phyloP scores from a whole-genome alignment of 2,329 filamentous ascomycete genomes.

The Venturia oleaginea region DNA sequence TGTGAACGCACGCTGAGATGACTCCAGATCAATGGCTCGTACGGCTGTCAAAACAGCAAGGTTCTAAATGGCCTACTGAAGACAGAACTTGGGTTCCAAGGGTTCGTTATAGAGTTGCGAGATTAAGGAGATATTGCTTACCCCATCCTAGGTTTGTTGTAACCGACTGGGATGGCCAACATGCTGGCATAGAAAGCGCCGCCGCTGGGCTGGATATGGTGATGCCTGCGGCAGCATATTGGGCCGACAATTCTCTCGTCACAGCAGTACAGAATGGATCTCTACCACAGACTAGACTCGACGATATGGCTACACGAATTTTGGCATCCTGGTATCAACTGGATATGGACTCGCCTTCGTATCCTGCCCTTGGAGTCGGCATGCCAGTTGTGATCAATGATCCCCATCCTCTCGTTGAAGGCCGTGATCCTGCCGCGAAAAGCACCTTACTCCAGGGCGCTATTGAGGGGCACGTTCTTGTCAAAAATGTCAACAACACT shows the following conservation, averaged over 20 bases:
- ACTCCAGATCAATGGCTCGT: conserved; percentile 36
- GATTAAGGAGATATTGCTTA: no score
- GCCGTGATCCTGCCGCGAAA: conserved; percentile 42
- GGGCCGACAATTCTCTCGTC: conserved; percentile 18
- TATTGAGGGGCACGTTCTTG: conserved; percentile 49
- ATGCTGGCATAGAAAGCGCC: conserved; percentile 21
- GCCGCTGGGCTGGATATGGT: conserved; percentile 25
- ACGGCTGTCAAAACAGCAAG: conserved; percentile 47
- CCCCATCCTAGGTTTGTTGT: conserved; percentile 17
- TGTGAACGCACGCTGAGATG: conserved; percentile 35
- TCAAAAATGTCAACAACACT: conserved; percentile 50
- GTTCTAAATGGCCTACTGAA: conserved; percentile 56
- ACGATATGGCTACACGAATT: conserved; percentile 27
- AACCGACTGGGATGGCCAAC: conserved; percentile 23
- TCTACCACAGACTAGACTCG: conserved; percentile 21
- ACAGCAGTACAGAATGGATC: conserved; percentile 26
- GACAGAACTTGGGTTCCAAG: conserved; percentile 40
- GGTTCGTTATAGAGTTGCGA: conserved; percentile 13
- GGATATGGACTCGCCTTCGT: neutral
- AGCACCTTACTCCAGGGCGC: conserved; percentile 45
- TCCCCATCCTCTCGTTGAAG: conserved; percentile 36
- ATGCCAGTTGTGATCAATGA: neutral
- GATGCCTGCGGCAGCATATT: conserved; percentile 17
- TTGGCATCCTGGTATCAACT: conserved; percentile 19
- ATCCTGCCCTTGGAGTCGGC: conserved; percentile 9